Evolutionary conservation across 768 basidiomycete species (phyloP).

Genomic region (Kondoa malvinella): DNA sequence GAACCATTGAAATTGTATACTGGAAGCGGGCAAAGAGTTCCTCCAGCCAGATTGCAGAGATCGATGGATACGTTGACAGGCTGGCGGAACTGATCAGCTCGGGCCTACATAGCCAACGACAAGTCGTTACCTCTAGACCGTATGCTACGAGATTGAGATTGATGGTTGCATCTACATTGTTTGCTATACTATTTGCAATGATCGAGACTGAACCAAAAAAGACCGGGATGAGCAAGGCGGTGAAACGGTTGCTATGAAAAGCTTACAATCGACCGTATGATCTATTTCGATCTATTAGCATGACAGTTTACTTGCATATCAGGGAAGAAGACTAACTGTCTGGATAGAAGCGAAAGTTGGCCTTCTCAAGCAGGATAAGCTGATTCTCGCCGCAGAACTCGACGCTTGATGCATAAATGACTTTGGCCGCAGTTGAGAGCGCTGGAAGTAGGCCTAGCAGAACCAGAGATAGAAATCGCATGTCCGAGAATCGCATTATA

Average conservation of each 20-base stretch:
- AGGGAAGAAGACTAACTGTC: background rate
- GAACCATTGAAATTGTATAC: conserved; percentile 49
- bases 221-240: conserved; percentile 5
- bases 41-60: conserved; percentile 59
- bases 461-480: background rate
- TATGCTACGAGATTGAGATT: conserved; percentile 16
- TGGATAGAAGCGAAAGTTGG: background rate
- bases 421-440: background rate
- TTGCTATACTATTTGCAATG: conserved; percentile 10
- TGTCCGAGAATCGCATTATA: background rate
- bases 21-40: conserved; percentile 65
- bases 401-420: background rate
- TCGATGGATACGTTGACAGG: conserved; percentile 67
- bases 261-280: background rate
- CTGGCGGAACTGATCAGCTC: background rate
- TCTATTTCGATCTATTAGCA: background rate
- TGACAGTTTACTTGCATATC: background rate
- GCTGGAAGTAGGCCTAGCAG: background rate
- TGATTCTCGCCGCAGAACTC: background rate
- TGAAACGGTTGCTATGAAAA: background rate
- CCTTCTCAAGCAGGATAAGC: background rate
- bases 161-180: conserved; percentile 14
- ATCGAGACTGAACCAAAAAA: conserved; percentile 16
- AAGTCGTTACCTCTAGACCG: conserved; percentile 16
- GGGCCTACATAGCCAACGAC: background rate